These are phyloP conservation scores for Capsella bursapastoris DNA, from an alignment of 345 rosid genomes.

Conservation along the genomic window DNA sequence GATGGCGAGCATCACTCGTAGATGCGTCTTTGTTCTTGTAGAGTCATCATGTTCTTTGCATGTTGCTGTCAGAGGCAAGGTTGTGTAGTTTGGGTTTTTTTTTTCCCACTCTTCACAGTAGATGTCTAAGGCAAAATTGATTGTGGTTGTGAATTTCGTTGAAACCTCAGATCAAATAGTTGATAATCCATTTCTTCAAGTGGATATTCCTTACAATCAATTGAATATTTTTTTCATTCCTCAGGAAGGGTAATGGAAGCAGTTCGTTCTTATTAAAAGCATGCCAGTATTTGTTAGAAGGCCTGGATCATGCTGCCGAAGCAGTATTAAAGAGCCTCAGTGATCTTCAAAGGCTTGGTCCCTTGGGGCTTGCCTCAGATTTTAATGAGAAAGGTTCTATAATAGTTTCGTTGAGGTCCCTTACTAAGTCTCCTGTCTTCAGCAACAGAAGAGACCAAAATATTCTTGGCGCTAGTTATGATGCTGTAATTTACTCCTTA, in stretches of 20 bases:
- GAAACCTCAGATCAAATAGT: conserved; percentile 15
- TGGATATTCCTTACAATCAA: conserved; percentile 26
- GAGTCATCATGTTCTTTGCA: conserved; percentile 29
- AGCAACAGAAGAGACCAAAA: conserved; percentile 47
- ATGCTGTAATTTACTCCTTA: conserved; percentile 55
- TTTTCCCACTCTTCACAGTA: neutral
- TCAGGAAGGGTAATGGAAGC: conserved; percentile 65
- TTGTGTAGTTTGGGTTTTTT: conserved; percentile 14
- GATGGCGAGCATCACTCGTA: conserved; percentile 15
- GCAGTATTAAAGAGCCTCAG: conserved; percentile 48
- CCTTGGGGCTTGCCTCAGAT: conserved; percentile 52
- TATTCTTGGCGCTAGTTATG: conserved; percentile 48
- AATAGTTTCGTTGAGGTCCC: conserved; percentile 64
- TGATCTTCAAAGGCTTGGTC: conserved; percentile 59
- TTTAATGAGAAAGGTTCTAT: conserved; percentile 50
- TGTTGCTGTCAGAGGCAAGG: conserved; percentile 30
- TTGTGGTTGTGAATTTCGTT: conserved; percentile 28
- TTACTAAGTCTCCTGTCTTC: conserved; percentile 63
- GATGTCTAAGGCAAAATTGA: conserved; percentile 13
- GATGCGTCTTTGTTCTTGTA: conserved; percentile 20
- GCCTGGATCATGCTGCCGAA: conserved; percentile 60
- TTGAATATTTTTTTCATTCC: conserved; percentile 26
- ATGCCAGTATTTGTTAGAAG: conserved; percentile 57
- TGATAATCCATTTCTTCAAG: conserved; percentile 1
- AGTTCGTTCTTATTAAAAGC: conserved; percentile 61